Conservation (phyloP, 2,329 filamentous ascomycete species). For the Sporothrix curviconia region DNA sequence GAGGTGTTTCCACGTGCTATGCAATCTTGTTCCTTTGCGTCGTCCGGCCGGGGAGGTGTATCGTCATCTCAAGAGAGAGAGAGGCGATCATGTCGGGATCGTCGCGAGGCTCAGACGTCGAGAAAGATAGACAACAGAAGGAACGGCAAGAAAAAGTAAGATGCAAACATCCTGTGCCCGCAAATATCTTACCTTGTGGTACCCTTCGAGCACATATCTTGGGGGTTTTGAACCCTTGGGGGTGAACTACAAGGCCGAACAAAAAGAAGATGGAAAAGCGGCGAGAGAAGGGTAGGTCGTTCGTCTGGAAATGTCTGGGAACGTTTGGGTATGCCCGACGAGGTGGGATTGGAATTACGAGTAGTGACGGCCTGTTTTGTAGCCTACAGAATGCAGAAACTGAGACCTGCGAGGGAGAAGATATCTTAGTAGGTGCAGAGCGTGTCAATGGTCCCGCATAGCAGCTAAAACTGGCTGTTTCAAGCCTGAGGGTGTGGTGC, state of each 20-base stretch:
- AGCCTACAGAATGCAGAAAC: no score
- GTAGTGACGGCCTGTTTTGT: no score
- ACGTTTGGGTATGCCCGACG: background rate
- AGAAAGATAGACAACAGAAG: background rate
- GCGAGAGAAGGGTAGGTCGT: background rate
- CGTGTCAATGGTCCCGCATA: background rate
- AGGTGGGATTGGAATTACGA: background rate
- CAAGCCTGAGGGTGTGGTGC: conserved; percentile 7
- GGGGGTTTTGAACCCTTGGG: no score
- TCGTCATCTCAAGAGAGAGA: no score
- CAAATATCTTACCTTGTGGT: no score
- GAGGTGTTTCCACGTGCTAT: background rate
- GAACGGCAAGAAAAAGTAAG: background rate
- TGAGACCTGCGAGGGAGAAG: no score
- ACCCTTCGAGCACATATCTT: no score
- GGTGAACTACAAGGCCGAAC: no score
- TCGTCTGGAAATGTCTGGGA: background rate
- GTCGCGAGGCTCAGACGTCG: background rate
- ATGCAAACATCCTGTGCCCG: no score
- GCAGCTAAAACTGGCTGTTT: conserved; percentile 13
- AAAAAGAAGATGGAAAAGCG: no score
- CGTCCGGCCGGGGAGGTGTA: background rate
- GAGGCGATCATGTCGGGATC: conserved; percentile 9
- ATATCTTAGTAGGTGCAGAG: no score
- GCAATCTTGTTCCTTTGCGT: background rate